Evolutionary conservation across 2,329 filamentous ascomycete genomes (phyloP).

Genomic region (Leptographium radiaticola): DNA sequence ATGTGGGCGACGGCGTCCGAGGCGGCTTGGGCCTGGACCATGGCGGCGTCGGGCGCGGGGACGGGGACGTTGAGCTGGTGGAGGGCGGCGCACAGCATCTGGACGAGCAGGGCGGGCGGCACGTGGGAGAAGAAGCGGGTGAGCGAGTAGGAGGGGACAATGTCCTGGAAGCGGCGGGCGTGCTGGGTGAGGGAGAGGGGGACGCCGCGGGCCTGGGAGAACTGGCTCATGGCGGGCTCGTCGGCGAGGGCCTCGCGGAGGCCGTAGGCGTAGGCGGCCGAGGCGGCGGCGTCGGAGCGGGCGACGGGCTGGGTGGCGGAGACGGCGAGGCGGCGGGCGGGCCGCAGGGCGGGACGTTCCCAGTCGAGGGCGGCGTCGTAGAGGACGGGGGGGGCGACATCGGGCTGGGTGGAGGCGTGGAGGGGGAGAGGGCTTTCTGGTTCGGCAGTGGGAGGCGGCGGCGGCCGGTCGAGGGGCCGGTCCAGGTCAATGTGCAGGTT

Average conservation of each 20-base stretch:
- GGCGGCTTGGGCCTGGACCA: conserved; percentile 25
- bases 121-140: conserved; percentile 87
- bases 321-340: conserved; percentile 28
- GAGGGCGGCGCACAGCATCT: conserved; percentile 67
- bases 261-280: conserved; percentile 6
- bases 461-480: conserved; percentile 41
- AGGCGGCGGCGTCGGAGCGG: conserved; percentile 19
- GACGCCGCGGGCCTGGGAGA: conserved; percentile 64
- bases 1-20: conserved; percentile 49
- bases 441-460: conserved; percentile 23
- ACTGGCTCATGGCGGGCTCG: conserved; percentile 78
- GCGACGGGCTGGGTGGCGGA: conserved; percentile 37
- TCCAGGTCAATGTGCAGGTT: conserved; percentile 80
- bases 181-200: conserved; percentile 79
- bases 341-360: conserved; percentile 58
- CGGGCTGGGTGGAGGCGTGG: conserved; percentile 33
- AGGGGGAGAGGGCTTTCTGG: neutral
- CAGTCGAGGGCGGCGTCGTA: conserved; percentile 74
- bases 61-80: conserved; percentile 70
- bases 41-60: conserved; percentile 34
- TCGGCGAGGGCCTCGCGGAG: conserved; percentile 56
- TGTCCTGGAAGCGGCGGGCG: conserved; percentile 78
- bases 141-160: conserved; percentile 74
- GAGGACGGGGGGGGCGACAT: conserved; percentile 45
- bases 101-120: conserved; percentile 59